Evolutionary conservation across 768 basidiomycete genomes (phyloP), one percentile per base, ranked within the genome.

Genomic region (Pulveroboletus sp.): DNA sequence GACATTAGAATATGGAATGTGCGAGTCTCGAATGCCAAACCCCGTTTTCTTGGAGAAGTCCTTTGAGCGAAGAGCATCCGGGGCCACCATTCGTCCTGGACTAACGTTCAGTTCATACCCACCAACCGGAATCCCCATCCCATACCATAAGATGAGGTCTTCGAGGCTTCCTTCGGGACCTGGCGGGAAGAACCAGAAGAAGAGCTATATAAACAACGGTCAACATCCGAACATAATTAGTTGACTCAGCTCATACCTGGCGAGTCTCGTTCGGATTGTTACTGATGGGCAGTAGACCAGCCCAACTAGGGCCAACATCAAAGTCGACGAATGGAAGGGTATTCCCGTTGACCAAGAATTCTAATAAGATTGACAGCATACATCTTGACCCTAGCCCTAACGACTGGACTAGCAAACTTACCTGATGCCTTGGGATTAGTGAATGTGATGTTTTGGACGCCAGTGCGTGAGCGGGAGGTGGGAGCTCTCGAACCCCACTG

Each of bases 41-140:
- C 14, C 87, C 87, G 53, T 87, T 87, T 60, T 89, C 87, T 62
- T 87, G 82, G 4, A 88, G 60, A 34, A 83, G 63, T 14, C 85
- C 87, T 60, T 85, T 81, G 1, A 88, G 69, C 2, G 85, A 85
- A 11, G 84, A 87, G 58, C 87, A 88, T 24, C 87, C 86, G 0
- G 87, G 87, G 1, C 87, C 86, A n/a, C 87, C 87, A 53, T 87
- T 88, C 5, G 82, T 85, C 86, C 85, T 87, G 56, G 20, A 43
- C 47, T 6, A 41, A 24, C 3, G 14, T 42, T 5, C 21, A 43
- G n/a, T 13, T 39, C 14, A 35, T 24, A 6, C 12, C 7, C 6
- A 0, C 24, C 12, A 5, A 31, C 14, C 29, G 7, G 8, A 36
- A 35, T 33, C 24, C 9, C 12, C 2, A 12, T 13, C n/a, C 21